Conservation (phyloP, 1,139 yeast species). For the Lodderomyces margitis region DNA sequence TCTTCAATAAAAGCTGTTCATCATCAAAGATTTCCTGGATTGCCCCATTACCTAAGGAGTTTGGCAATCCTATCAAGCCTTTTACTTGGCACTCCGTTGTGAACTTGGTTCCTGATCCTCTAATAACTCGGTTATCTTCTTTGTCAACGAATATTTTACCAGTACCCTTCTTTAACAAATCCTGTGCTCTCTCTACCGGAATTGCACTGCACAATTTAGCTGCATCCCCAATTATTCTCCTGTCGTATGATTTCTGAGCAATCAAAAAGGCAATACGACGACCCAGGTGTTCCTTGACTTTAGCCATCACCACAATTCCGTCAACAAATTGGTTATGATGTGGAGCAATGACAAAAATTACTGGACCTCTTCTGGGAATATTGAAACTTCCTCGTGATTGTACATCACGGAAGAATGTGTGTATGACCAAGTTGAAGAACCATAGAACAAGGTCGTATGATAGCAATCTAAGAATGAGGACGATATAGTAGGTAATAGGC, state of each 20-base stretch:
- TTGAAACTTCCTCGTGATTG: conserved; percentile 40
- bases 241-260: conserved; percentile 62
- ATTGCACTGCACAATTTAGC: conserved; percentile 61
- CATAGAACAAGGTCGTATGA: conserved; percentile 36
- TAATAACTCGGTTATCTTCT: conserved; percentile 26
- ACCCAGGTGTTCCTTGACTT: conserved; percentile 33
- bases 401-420: conserved; percentile 45
- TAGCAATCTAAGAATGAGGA: conserved; percentile 12
- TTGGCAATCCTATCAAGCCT: conserved; percentile 63
- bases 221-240: conserved; percentile 51
- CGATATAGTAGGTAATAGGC: conserved; percentile 6
- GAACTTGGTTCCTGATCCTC: conserved; percentile 51
- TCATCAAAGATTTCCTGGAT: conserved; percentile 54
- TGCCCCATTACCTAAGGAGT: conserved; percentile 56
- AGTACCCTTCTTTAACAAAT: conserved; percentile 44
- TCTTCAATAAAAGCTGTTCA: conserved; percentile 46
- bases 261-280: conserved; percentile 54
- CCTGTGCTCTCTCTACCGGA: conserved; percentile 76
- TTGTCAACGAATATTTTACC: conserved; percentile 43
- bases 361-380: conserved; percentile 40
- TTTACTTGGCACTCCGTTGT: conserved; percentile 44
- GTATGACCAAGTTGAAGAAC: conserved; percentile 37
- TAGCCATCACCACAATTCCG: conserved; percentile 41
- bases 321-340: conserved; percentile 49
- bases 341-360: conserved; percentile 46